These are phyloP conservation scores for Medicago truncatula DNA, from an alignment of 306 rosid species.

Conservation along the genomic window DNA sequence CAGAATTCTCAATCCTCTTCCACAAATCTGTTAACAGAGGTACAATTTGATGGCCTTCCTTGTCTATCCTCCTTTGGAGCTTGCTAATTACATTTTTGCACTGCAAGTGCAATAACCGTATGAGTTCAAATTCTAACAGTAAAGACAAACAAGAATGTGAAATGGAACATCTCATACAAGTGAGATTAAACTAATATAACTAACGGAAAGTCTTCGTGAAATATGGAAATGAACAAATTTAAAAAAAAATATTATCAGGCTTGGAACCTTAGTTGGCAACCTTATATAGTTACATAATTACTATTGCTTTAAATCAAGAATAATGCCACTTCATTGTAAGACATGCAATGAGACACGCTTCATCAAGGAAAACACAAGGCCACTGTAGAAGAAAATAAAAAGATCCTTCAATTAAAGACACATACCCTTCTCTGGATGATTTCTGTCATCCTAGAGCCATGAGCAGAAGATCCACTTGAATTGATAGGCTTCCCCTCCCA, in stretches of 20 bases:
- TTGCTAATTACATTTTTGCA: conserved; percentile 96
- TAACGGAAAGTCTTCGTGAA: background rate
- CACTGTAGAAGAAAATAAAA: conserved; percentile 5
- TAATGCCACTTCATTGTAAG: conserved; percentile 20
- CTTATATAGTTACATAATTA: background rate
- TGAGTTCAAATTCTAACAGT: conserved; percentile 36
- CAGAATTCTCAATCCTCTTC: conserved; percentile 86
- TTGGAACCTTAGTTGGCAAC: conserved; percentile 1
- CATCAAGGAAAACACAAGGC: conserved; percentile 18
- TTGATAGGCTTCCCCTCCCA: conserved; percentile 71
- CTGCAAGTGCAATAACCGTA: conserved; percentile 56
- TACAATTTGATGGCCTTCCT: conserved; percentile 93
- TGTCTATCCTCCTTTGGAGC: conserved; percentile 89
- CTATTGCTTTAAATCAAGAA: conserved; percentile 25
- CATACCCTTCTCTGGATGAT: conserved; percentile 91
- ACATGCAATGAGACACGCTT: conserved; percentile 19
- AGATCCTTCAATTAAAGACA: conserved; percentile 27
- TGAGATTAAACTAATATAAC: conserved; percentile 20
- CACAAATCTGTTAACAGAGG: conserved; percentile 95
- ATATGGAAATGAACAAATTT: conserved; percentile 11
- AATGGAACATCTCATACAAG: conserved; percentile 32
- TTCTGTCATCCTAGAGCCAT: conserved; percentile 75
- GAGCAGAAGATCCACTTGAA: conserved; percentile 64
- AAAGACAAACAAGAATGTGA: conserved; percentile 19
- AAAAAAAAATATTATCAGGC: background rate